Base-by-base conservation (phyloP, 306 rosid species). In the Elaeagnus macrophylla region DNA sequence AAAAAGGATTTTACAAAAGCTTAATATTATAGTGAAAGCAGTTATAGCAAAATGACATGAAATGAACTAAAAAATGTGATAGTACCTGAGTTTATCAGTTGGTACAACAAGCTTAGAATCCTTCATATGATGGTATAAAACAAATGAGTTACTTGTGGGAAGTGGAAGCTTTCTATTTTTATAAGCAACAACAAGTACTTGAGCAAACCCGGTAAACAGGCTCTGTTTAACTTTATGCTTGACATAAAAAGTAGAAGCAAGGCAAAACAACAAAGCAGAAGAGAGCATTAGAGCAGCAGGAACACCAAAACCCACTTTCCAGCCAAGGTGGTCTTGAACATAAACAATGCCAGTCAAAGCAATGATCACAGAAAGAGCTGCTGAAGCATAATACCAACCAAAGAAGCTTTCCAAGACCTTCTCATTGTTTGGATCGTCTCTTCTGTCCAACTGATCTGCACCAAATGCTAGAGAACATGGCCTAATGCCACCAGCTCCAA, bases 261-360 rank as follows among this genome's bases (percentile, higher is more conserved):
- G 52, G 49, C 79, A 68, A 72, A 85, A 77, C 12, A 65, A 51
- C 51, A 71, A 1, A 9, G 73, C 58, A 9, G 87, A 75, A 3
- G 77, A 1, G 48, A 79, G 14, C 95, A 82, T 82, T 7, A 82
- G 79, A 45, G 65, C 48, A 10, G 72, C 84, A n/a, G 87, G 90
- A 36, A 85, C 69, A 1, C 83, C 90, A 55, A 82, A 85, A 10
- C 95, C 89, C 37, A 85, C n/a, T 71, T 40, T 71, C 95, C 95
- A 85, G 7, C 89, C 81, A 1, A 60, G 53, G 25, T 73, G 75
- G 36, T 82, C 87, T 66, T 85, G 84, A 10, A 80, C 63, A 51
- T 77, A 82, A 12, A 85, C 67, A 5, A 85, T 57, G 36, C 39
- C 81, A 1, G 89, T 75, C 39, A 85, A 13, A 36, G 87, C 77